A percentile compares a stretch with the other conserved stretches of the same genome.
Evolutionary conservation across 495 filamentous ascomycete species (phyloP).

Genomic region (Aspergillus hancockii): DNA sequence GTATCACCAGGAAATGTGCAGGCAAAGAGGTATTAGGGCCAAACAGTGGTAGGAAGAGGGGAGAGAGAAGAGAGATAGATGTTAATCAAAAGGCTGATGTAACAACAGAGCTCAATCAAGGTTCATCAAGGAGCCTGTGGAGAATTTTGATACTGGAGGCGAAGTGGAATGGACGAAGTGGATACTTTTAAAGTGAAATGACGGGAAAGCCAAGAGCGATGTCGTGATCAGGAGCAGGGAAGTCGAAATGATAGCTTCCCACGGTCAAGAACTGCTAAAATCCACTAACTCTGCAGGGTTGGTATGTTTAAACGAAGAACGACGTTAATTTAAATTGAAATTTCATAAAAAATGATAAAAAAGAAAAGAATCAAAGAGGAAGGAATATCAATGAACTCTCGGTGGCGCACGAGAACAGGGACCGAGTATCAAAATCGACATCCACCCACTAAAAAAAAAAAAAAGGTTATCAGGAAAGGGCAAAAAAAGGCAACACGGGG

Average conservation of each 20-base stretch:
- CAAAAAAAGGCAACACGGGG: not conserved
- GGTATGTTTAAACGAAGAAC: slow-evolving; percentile 17
- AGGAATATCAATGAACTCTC: not conserved
- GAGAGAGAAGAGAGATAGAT: not conserved
- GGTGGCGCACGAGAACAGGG: slow-evolving; percentile 6
- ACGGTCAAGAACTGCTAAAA: slow-evolving; percentile 1
- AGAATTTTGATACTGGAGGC: slow-evolving; percentile 7
- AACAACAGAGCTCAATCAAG: slow-evolving; percentile 10
- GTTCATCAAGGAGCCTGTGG: slow-evolving; percentile 7
- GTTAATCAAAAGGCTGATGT: slow-evolving; percentile 3
- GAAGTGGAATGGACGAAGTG: slow-evolving; percentile 7
- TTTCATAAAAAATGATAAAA: slow-evolving; percentile 21
- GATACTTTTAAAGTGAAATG: slow-evolving; percentile 21
- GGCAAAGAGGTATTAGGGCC: not conserved
- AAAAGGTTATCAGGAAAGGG: not conserved
- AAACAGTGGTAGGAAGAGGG: not conserved
- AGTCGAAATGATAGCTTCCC: slow-evolving; percentile 20
- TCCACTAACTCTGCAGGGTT: slow-evolving; percentile 8
- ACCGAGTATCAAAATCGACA: not conserved
- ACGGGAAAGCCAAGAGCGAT: slow-evolving; percentile 23
- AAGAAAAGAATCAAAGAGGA: slow-evolving; percentile 13
- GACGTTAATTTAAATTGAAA: slow-evolving; percentile 20
- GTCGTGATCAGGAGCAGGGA: slow-evolving; percentile 29
- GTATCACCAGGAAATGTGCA: not conserved
- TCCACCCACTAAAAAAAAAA: not conserved